phyloP scores from a whole-genome alignment of 2,329 filamentous ascomycete species.

The Pleurostoma richardsiae region DNA sequence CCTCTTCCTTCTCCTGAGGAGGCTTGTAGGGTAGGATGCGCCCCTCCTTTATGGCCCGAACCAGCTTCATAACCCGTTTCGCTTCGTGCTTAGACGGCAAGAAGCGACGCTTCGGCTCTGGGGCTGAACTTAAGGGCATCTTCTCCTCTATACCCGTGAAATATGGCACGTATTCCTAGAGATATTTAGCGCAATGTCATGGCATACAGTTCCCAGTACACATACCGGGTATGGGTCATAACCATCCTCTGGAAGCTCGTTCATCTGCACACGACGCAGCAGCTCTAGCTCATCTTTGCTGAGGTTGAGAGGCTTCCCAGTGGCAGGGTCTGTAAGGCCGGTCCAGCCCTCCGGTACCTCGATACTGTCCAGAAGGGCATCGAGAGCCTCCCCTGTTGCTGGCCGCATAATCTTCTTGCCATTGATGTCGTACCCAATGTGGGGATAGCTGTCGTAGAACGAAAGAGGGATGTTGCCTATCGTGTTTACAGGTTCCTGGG shows the following conservation, averaged over 20 bases:
- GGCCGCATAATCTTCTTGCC: conserved; percentile 97
- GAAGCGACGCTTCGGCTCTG: conserved; percentile 93
- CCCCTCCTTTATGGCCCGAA: conserved; percentile 90
- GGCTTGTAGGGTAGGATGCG: conserved; percentile 88
- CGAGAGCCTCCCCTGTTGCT: conserved; percentile 86
- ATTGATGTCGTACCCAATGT: conserved; percentile 98
- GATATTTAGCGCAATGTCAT: conserved; percentile 12
- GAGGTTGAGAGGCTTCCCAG: conserved; percentile 86
- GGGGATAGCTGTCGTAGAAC: conserved; percentile 96
- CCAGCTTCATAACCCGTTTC: conserved; percentile 94
- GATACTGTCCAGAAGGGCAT: conserved; percentile 92
- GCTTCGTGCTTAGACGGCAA: conserved; percentile 95
- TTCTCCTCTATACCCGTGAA: conserved; percentile 87
- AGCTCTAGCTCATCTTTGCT: conserved; percentile 86
- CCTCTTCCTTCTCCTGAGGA: conserved; percentile 59
- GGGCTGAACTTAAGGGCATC: conserved; percentile 92
- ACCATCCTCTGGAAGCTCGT: conserved; percentile 79
- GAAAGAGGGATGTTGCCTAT: conserved; percentile 91
- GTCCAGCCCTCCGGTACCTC: conserved; percentile 98
- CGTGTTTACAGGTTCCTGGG: conserved; percentile 74
- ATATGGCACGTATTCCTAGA: conserved; percentile 79
- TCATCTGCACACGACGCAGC: conserved; percentile 80
- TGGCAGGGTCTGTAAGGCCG: conserved; percentile 86
- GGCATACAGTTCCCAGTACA: conserved; percentile 2
- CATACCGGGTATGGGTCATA: conserved; percentile 86